Evolutionary conservation across 148 eudicot genomes (phyloP), one percentile per base, ranked within the genome.

Genomic region (Linanthus parryae): DNA sequence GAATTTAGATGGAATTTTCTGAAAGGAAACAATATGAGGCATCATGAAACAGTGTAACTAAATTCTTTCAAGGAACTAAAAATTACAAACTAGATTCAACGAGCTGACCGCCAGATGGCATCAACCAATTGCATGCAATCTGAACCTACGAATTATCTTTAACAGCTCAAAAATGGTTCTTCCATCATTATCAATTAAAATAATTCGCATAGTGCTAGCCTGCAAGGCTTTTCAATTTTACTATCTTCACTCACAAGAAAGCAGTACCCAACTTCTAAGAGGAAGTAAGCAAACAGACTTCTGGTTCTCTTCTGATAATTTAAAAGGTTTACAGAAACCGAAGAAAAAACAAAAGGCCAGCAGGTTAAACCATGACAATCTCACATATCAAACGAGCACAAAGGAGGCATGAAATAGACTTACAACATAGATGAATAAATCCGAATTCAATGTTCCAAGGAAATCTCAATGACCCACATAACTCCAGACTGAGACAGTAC

Each of bases 1-100:
- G 43, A 91, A 91, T 61, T 73, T 77, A 26, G 57, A 56, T 22
- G 98, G 98, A 22, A 91, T 64, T 62, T 69, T 82, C 98, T 91
- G 86, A 28, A 42, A 64, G 24, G 41, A 44, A 64, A 54, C 36
- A 2, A 27, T 7, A 10, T 52, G 15, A 21, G 29, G 26, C 25
- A 62, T 31, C 22, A 10, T 44, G 11, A 35, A 26, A 25, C 23
- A 47, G 16, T 26, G 31, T 15, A 30, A 19, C n/a, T 9, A 35
- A 15, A 62, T 7, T n/a, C 1, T 12, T 20, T 8, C 27, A 9
- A 41, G 7, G 30, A 21, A 36, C 26, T 35, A 22, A 38, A 23
- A 22, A 36, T 16, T 15, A 38, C 23, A 21, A 33, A 35, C 25
- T 24, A 23, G 12, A 38, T 8, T 2, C 22, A 28, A 53, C 17